Evolutionary conservation across 2,329 filamentous ascomycete genomes (phyloP).

Genomic region (Coniochaeta sp.): DNA sequence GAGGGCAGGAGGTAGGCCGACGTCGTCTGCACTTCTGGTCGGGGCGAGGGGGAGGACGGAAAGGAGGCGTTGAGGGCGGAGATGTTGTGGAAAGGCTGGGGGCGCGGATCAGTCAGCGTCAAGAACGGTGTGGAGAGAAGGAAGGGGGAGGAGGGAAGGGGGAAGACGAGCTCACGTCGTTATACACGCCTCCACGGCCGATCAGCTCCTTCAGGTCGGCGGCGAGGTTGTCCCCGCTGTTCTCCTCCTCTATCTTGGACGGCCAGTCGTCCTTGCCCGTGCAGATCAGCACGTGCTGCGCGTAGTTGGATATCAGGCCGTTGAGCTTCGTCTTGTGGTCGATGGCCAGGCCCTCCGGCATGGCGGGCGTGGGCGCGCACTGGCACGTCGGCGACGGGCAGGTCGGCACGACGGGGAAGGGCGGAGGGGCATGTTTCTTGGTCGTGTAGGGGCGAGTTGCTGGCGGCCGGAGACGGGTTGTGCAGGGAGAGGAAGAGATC

Average conservation of each 20-base stretch:
- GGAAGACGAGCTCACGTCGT: constrained; percentile 46
- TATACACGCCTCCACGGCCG: constrained; percentile 57
- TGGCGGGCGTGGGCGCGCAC: constrained; percentile 59
- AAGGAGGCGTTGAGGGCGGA: constrained; percentile 73
- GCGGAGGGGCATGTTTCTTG: constrained; percentile 13
- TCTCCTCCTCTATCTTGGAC: constrained; percentile 78
- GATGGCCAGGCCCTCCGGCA: constrained; percentile 64
- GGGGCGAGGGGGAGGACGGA: constrained; percentile 42
- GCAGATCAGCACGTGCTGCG: constrained; percentile 76
- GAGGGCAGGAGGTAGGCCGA: constrained; percentile 74
- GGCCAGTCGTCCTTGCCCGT: constrained; percentile 77
- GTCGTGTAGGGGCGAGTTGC: neutral
- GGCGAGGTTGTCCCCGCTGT: constrained; percentile 57
- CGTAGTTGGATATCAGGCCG: constrained; percentile 70
- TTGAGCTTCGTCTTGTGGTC: constrained; percentile 64
- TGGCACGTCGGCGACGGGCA: constrained; percentile 73
- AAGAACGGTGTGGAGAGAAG: neutral
- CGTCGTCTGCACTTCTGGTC: constrained; percentile 41
- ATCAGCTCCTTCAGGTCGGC: constrained; percentile 65
- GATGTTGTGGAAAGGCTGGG: constrained; percentile 75
- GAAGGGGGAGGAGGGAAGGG: neutral
- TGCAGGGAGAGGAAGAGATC: neutral
- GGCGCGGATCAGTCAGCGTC: neutral
- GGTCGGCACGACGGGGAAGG: constrained; percentile 36
- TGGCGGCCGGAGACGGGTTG: neutral